Base-by-base conservation (phyloP, 768 basidiomycete genomes). In the Tubosaeta sp. region DNA sequence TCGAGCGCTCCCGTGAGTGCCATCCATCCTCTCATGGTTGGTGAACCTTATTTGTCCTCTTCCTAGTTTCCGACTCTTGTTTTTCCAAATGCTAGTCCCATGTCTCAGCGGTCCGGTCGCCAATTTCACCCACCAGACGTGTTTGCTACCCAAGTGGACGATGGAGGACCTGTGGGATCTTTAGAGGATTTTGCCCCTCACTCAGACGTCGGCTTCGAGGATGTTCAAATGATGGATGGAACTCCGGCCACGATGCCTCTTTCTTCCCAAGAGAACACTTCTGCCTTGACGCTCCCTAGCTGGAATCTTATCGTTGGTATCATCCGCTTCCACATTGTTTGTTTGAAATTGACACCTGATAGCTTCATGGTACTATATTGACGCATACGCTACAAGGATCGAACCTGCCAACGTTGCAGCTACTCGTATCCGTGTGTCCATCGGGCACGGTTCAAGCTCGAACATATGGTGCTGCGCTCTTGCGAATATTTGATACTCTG, bases 331-430 rank as follows among this genome's bases (percentile, higher is more conserved):
- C 48, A 46, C 47, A 35, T 37, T 22, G 16, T 25, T 35, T 53
- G 34, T 35, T 35, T 27, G 27, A 31, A 44, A 43, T 46, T 59
- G 34, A 60, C 16, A 16, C 48, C 11, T 22, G 12, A 34, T 39
- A 89, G 87, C 67, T 88, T 43, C 80, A 78, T 56, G 74, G 78
- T 38, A 72, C 85, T 27, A 65, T 88, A n/a, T 60, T 88, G 48
- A 80, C 78, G 0, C 87, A 89, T 65, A 70, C 71, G 3, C 64
- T 71, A 29, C 69, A 71, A 1, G 62, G 65, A 16, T 71, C 66
- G 6, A 62, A 63, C 5, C 65, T 72, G 19, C 65, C 74, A 14
- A 83, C 84, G 4, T 69, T 87, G 19, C 83, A 85, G 54, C 56
- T 73, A 17, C 73, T 88, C 25, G 65, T 85, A 46, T 69, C 74